Evolutionary conservation across 1,139 yeast species (phyloP), one percentile per base, ranked within the genome.

Genomic region (Debaryomyces subglobosus): DNA sequence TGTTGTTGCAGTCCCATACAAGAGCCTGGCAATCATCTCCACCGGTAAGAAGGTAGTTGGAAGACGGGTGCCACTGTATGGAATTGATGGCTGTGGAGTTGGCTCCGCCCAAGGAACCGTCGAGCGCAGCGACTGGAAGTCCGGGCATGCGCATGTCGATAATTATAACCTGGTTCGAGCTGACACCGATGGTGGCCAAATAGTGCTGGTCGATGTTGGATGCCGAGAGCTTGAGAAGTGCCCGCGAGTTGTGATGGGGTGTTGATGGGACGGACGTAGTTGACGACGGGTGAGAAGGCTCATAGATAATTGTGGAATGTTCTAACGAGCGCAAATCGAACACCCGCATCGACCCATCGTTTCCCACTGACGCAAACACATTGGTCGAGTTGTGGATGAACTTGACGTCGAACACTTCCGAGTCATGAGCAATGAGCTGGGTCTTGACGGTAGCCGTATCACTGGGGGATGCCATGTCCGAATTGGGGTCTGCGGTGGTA

Each of bases 351-450:
- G 96, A 86, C 1, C 99, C 99, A 68, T 94, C 99, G 49, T 92
- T 92, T 2, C 98, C 97, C 45, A 94, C 96, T 48, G 96, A 87
- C 39, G 96, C 90, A 69, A 94, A 94, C 25, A 92, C 78, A 61
- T 90, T 84, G 43, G 87, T 82, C 34, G 90, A 83, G 38, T 85
- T 84, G 49, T 87, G 82, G 44, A 91, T 73, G 65, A 91, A 94
- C 56, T 89, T 82, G 20, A 92, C 98, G 65, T 94, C 99, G 64
- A 85, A 90, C 4, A 94, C 99, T 65, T 92, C 98, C 51, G 87
- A 84, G 64, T 94, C 99, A 67, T 94, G 99, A 0, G 99, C 99
- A 57, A 94, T 94, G 45, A 94, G 74, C 69, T 94, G 98, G 1
- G 99, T 92, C 62, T 87, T 88, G 18, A 96, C 96, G 24, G 80